Base-by-base conservation (phyloP, 306 rosid species). In the Luffa aegyptiaca region DNA sequence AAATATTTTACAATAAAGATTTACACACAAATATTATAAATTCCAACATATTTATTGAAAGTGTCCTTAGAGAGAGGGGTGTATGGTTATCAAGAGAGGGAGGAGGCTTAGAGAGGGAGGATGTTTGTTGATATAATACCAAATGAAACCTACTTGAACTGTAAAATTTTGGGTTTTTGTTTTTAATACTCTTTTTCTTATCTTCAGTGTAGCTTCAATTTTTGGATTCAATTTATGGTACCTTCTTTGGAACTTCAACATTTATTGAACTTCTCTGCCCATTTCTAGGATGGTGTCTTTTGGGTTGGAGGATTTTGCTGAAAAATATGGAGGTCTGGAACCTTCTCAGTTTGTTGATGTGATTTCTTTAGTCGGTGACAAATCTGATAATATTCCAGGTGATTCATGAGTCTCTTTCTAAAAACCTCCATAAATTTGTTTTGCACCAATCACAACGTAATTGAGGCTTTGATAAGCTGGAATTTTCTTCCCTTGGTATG, bases 341-440 rank as follows among this genome's bases (percentile, higher is more conserved):
- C 98, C 98, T 83, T 95, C 92, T 77, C 98, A 95, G 83, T 91
- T 95, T 87, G 98, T 88, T 78, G 97, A 95, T 84, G 82, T 95
- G 83, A 81, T 95, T 2, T 89, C 97, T 55, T 97, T 95, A 75
- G 82, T 91, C 71, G 98, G 98, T 42, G 98, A 95, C 83, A 92
- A 84, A 84, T 88, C 97, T 7, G 98, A 95, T 84, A 92, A 95
- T 64, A 91, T 95, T 86, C 97, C 98, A 92, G 98, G 98, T 94
- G 79, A 87, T 61, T 68, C 76, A 45, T 72, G 33, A 70, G 78
- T 73, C 83, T 77, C 65, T 56, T 37, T 85, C 77, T 81, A 31
- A 44, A 84, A 66, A 13, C 21, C 72, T 37, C 46, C 72, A 37
- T 37, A 64, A 64, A 7, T 64, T 64, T 37, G 26, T 36, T 64